Base-by-base conservation (phyloP, 345 rosid species). In the Arabis alpina region DNA sequence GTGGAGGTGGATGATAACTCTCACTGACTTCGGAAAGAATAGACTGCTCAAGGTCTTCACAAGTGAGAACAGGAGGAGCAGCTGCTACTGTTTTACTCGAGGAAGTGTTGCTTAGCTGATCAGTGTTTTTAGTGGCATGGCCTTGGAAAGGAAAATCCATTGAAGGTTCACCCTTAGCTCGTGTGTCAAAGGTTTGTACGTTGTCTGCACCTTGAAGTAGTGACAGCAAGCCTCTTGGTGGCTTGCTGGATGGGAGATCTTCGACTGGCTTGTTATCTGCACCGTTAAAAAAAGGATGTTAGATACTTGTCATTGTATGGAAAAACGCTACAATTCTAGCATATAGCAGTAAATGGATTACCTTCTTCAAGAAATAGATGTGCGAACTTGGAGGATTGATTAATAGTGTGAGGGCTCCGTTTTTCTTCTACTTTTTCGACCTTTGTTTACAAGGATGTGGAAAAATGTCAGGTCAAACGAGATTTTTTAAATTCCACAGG, bases 31-130 rank as follows among this genome's bases (percentile, higher is more conserved):
- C 96, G 25, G 92, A 89, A 72, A 94, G 72, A 76, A 94, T 88
- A 59, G 98, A 84, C 75, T 87, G 95, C 80, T 94, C 99, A 68
- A 94, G 97, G 80, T 94, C 99, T 84, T 89, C 99, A 66, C 99
- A 94, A 56, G 99, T 94, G 75, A 94, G 93, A 64, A 94, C 87
- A 68, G 95, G 77, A 32, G 86, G 80, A 76, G 66, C 83, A 61
- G 71, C 76, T 63, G 81, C 77, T 61, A 37, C 73, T 75, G 62
- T 52, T 54, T 76, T 76, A 76, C 42, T 75, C 41, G 64, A 23
- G 58, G 75, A 62, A 55, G 54, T 54, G 40, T 74, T 75, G 56
- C 66, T 23, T 30, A 72, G 25, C 74, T 76, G 80, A 63, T 75
- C 79, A 6, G 54, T 19, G 42, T 67, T 77, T 73, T 70, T 86